Evolutionary conservation across 2,329 filamentous ascomycete genomes (phyloP).

Genomic region (Scedosporium aurantiacum): DNA sequence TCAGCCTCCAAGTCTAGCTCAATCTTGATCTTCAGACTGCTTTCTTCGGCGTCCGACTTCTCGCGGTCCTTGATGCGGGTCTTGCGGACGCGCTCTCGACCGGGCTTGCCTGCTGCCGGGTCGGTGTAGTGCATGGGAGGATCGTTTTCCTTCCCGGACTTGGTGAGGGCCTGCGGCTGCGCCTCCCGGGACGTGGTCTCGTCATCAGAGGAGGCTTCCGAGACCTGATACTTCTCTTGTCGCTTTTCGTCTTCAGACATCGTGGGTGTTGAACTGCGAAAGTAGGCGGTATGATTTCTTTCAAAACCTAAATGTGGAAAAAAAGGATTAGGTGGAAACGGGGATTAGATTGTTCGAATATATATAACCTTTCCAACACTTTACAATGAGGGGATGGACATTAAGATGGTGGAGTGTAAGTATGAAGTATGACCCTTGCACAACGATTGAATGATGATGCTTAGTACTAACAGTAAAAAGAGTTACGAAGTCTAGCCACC

Average conservation of each 20-base stretch:
- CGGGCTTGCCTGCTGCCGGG: constrained; percentile 64
- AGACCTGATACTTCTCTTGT: neutral
- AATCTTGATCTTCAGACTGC: constrained; percentile 42
- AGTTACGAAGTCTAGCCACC: too few species aligned
- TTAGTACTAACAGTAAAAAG: too few species aligned
- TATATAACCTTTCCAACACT: too few species aligned
- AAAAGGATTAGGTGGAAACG: too few species aligned
- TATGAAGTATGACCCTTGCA: too few species aligned
- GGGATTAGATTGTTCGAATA: too few species aligned
- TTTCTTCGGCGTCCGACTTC: constrained; percentile 2
- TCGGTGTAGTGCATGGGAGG: constrained; percentile 78
- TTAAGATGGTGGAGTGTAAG: too few species aligned
- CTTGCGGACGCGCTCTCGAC: constrained; percentile 1
- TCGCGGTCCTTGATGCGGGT: constrained; percentile 6
- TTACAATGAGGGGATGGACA: too few species aligned
- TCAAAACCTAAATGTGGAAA: too few species aligned
- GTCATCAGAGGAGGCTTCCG: neutral
- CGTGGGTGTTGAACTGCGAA: neutral
- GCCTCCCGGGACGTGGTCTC: neutral
- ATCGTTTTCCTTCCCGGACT: neutral
- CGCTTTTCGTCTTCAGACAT: neutral
- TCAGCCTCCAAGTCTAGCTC: constrained; percentile 54
- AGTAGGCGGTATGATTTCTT: too few species aligned
- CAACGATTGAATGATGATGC: too few species aligned
- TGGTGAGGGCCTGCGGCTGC: neutral